phyloP scores from a whole-genome alignment of 139 green algal species.

The Coelastrella sp. region DNA sequence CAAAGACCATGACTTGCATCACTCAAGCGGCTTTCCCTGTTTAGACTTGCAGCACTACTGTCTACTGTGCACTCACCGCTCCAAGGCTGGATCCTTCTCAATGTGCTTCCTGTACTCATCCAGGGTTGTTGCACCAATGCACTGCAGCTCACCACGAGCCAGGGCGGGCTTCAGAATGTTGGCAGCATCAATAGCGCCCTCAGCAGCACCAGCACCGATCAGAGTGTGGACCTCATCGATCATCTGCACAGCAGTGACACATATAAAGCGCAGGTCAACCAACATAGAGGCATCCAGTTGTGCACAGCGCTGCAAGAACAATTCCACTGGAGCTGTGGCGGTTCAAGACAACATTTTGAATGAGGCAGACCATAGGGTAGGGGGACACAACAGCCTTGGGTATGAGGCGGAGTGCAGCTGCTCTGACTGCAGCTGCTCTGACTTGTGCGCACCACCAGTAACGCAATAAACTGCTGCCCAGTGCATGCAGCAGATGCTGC shows the following conservation, averaged over 20 bases:
- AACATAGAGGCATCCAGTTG: too few relatives aligned
- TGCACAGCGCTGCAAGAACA: too few relatives aligned
- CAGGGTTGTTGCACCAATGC: slow-evolving; percentile 99
- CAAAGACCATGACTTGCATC: neutral
- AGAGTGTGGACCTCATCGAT: slow-evolving; percentile 98
- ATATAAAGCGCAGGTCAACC: neutral
- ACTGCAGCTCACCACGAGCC: slow-evolving; percentile 98
- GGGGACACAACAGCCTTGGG: too few relatives aligned
- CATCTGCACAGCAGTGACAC: slow-evolving; percentile 56
- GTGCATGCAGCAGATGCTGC: neutral
- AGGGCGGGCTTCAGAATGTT: slow-evolving; percentile 99
- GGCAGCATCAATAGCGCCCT: slow-evolving; percentile 98
- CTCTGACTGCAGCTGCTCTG: too few relatives aligned
- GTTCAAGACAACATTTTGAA: too few relatives aligned
- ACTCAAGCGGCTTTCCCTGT: too few relatives aligned
- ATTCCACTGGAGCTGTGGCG: too few relatives aligned
- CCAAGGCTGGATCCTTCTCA: slow-evolving; percentile 99
- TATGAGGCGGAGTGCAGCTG: too few relatives aligned
- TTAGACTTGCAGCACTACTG: neutral
- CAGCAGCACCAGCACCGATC: slow-evolving; percentile 97
- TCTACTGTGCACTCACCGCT: slow-evolving; percentile 71
- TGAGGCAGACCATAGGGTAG: too few relatives aligned
- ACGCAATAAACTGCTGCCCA: too few relatives aligned
- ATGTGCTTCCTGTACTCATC: slow-evolving; percentile 99
- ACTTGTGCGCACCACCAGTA: too few relatives aligned